Evolutionary conservation across 2,329 filamentous ascomycete genomes (phyloP).

Genomic region (Clonostachys solani): DNA sequence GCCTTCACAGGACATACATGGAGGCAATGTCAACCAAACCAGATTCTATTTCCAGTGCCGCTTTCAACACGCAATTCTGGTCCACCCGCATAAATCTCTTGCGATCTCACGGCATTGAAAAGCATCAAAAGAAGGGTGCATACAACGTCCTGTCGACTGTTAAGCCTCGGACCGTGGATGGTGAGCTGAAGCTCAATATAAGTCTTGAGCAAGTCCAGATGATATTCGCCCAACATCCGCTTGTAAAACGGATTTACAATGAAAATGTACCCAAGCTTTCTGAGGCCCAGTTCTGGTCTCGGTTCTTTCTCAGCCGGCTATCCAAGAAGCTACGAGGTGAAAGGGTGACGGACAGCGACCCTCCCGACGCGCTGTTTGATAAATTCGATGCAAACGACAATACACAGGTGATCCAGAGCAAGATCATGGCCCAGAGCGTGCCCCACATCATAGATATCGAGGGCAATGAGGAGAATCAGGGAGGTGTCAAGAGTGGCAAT

Average conservation of each 20-base stretch:
- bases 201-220: conserved; percentile 84
- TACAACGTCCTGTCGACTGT: conserved; percentile 93
- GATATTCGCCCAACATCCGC: conserved; percentile 88
- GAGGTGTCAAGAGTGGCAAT: conserved; percentile 77
- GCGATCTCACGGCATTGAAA: conserved; percentile 86
- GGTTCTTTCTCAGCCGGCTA: conserved; percentile 87
- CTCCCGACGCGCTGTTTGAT: conserved; percentile 76
- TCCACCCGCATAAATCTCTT: conserved; percentile 80
- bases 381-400: conserved; percentile 77
- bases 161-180: conserved; percentile 54
- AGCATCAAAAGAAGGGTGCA: conserved; percentile 77
- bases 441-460: conserved; percentile 90
- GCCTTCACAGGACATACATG: conserved; percentile 79
- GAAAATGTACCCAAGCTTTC: conserved; percentile 82
- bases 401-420: conserved; percentile 44
- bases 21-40: conserved; percentile 81
- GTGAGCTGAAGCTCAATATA: conserved; percentile 69
- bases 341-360: conserved; percentile 73
- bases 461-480: conserved; percentile 93
- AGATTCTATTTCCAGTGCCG: conserved; percentile 71
- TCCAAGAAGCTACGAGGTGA: conserved; percentile 92
- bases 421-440: conserved; percentile 60
- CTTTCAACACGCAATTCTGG: conserved; percentile 95
- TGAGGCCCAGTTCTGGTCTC: conserved; percentile 84
- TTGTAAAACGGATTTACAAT: conserved; percentile 87